Percentiles rank a stretch among this genome's conserved stretches.
phyloP scores from a whole-genome alignment of 192 early-diverging fungal species.

The Backusella morwellensis region DNA sequence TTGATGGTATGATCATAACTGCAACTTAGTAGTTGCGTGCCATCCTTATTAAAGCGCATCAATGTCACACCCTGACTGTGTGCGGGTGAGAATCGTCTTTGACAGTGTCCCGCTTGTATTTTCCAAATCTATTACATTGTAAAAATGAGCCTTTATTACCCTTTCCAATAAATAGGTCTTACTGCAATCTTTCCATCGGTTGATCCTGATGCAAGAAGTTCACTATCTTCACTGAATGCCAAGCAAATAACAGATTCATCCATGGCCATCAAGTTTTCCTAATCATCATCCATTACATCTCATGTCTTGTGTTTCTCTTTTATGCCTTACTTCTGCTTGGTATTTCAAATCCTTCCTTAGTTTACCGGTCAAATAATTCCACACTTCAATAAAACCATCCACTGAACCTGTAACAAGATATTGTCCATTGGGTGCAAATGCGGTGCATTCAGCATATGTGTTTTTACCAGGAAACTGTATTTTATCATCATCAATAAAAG shows the following conservation, averaged over 20 bases:
- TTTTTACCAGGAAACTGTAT: conserved; percentile 81
- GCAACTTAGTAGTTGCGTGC: conserved; percentile 73
- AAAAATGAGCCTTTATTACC: neutral
- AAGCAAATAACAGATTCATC: conserved; percentile 80
- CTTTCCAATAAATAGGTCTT: neutral
- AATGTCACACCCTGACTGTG: conserved; percentile 86
- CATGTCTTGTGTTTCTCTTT: neutral
- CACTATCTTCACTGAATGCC: conserved; percentile 72
- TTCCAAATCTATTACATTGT: conserved; percentile 67
- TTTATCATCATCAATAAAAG: neutral
- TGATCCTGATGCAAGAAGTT: conserved; percentile 79
- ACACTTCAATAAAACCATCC: conserved; percentile 97
- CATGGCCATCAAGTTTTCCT: conserved; percentile 93
- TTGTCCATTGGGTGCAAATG: conserved; percentile 84
- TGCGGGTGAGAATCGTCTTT: conserved; percentile 75
- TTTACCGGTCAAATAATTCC: conserved; percentile 91
- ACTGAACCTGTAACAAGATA: conserved; percentile 84
- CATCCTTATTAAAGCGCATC: conserved; percentile 75
- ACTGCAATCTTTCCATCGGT: conserved; percentile 87
- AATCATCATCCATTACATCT: neutral
- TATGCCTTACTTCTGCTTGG: conserved; percentile 71
- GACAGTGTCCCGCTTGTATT: conserved; percentile 69
- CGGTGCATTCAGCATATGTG: conserved; percentile 69
- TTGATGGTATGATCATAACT: conserved; percentile 81
- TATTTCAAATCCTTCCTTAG: conserved; percentile 85